Conservation (phyloP, 1,284 basidiomycete genomes). For the Cryptococcus sp. region DNA sequence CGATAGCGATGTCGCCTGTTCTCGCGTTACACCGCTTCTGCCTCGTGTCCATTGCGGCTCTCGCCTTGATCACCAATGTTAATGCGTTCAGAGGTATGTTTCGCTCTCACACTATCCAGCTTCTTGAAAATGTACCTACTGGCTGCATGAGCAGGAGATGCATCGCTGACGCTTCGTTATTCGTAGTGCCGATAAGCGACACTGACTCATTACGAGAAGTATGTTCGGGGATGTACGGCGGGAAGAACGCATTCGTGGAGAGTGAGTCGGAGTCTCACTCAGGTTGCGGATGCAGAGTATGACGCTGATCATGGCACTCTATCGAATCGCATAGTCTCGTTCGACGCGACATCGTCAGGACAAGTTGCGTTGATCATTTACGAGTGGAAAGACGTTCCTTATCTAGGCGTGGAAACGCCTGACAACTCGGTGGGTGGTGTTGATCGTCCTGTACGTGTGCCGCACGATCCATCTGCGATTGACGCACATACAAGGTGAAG, state of each 20-base stretch:
- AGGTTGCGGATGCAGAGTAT: not conserved
- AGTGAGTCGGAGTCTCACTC: slow-evolving; percentile 58
- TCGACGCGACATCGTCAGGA: slow-evolving; percentile 74
- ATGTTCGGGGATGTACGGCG: slow-evolving; percentile 93
- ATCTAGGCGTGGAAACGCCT: slow-evolving; percentile 66
- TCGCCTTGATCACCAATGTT: not conserved
- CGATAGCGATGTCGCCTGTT: not conserved
- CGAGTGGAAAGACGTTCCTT: slow-evolving; percentile 85
- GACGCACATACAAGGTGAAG: not conserved
- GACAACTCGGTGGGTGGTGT: slow-evolving; percentile 36
- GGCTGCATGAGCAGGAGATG: not conserved
- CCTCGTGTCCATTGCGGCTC: not conserved
- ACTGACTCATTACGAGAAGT: slow-evolving; percentile 73
- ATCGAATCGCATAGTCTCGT: slow-evolving; percentile 64
- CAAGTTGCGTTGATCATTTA: slow-evolving; percentile 92
- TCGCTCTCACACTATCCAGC: not conserved
- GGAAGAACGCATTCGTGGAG: slow-evolving; percentile 77
- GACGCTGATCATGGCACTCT: not conserved
- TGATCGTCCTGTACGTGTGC: slow-evolving; percentile 38
- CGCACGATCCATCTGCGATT: not conserved
- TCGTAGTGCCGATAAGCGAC: slow-evolving; percentile 50
- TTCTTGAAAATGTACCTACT: not conserved
- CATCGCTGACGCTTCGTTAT: not conserved
- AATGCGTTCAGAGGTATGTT: not conserved
- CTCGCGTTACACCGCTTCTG: not conserved